These are phyloP conservation scores for Curvularia spicifera DNA, from an alignment of 2,329 filamentous ascomycete genomes.

Conservation along the genomic window DNA sequence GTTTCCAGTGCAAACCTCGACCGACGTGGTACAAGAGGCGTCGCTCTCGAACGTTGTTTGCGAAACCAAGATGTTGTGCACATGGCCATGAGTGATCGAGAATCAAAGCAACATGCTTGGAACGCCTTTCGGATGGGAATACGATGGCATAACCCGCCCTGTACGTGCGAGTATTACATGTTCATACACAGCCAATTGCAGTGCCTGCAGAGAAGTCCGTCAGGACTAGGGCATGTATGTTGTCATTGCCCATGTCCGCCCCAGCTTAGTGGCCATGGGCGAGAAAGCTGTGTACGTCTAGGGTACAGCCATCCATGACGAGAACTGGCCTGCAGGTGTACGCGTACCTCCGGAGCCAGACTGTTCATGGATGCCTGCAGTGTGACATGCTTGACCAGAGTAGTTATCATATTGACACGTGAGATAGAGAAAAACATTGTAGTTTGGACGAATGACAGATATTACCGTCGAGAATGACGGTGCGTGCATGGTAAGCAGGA, in stretches of 20 bases:
- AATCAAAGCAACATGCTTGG: neutral
- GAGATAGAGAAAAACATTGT: neutral
- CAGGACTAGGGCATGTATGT: neutral
- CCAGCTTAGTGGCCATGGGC: neutral
- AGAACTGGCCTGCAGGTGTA: neutral
- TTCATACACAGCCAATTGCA: neutral
- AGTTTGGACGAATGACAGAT: slow-evolving; percentile 5
- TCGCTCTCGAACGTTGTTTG: neutral
- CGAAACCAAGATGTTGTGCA: neutral
- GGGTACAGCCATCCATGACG: neutral
- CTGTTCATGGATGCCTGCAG: neutral
- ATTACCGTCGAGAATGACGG: neutral
- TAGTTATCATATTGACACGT: neutral
- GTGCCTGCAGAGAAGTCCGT: too few species aligned
- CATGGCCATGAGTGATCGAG: neutral
- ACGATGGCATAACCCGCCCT: neutral
- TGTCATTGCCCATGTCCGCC: neutral
- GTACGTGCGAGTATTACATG: neutral
- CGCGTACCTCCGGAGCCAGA: neutral
- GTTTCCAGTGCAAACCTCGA: neutral
- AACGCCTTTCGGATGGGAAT: neutral
- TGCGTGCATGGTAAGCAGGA: neutral
- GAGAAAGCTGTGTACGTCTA: neutral
- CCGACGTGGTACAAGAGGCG: neutral
- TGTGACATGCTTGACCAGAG: neutral